Evolutionary conservation across 1,139 yeast genomes (phyloP).

Genomic region (Hanseniaspora sp.): DNA sequence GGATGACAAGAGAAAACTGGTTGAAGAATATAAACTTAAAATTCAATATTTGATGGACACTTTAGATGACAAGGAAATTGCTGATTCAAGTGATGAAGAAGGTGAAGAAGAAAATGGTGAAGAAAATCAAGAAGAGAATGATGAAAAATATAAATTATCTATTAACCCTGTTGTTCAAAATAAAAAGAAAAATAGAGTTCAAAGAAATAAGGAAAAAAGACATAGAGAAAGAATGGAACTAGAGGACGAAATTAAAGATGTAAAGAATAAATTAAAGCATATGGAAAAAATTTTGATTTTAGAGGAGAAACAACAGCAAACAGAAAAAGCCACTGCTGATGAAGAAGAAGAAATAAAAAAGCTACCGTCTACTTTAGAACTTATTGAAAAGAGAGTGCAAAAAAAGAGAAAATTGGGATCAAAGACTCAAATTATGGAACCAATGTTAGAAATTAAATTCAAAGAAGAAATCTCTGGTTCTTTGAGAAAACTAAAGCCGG

Average conservation of each 20-base stretch:
- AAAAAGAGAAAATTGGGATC: constrained; percentile 36
- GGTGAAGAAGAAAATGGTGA: constrained; percentile 32
- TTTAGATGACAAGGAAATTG: constrained; percentile 48
- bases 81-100: constrained; percentile 35
- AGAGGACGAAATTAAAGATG: constrained; percentile 45
- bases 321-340: constrained; percentile 22
- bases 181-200: constrained; percentile 66
- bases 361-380: constrained; percentile 16
- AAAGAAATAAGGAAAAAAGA: constrained; percentile 60
- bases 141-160: constrained; percentile 39
- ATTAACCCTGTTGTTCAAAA: constrained; percentile 57
- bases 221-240: constrained; percentile 52
- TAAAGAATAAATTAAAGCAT: constrained; percentile 48
- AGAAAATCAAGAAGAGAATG: constrained; percentile 30
- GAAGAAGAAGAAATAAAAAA: constrained; percentile 20
- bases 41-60: constrained; percentile 55
- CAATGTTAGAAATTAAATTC: constrained; percentile 72
- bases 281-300: constrained; percentile 47
- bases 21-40: constrained; percentile 51
- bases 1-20: constrained; percentile 51
- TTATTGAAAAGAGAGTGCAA: constrained; percentile 23
- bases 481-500: constrained; percentile 73
- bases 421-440: constrained; percentile 49
- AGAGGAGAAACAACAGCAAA: constrained; percentile 28
- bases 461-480: constrained; percentile 83